Conservation (phyloP, 257 asterid species). For the Ajuga chamaepitys region DNA sequence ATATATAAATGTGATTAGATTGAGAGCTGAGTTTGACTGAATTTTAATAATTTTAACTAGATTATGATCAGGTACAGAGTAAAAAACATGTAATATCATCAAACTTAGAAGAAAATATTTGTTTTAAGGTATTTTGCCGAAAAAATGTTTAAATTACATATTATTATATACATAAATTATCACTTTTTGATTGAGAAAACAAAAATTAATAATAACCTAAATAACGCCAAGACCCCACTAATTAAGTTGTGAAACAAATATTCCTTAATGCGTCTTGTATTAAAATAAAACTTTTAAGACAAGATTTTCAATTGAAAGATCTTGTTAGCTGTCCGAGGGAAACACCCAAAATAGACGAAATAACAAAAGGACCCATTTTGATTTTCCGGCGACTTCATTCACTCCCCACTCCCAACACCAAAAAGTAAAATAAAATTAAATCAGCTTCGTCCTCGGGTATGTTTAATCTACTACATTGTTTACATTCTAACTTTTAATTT, state of each 20-base stretch:
- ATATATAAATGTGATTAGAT: too few species aligned
- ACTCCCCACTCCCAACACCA: neutral
- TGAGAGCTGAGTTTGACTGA: too few species aligned
- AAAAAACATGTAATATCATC: too few species aligned
- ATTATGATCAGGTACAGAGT: too few species aligned
- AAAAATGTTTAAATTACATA: neutral
- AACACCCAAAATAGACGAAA: neutral
- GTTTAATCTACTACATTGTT: neutral
- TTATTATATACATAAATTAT: too few species aligned
- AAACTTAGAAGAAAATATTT: too few species aligned
- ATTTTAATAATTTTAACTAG: too few species aligned
- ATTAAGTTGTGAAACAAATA: neutral
- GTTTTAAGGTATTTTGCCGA: too few species aligned
- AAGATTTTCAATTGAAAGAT: neutral
- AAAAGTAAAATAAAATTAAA: neutral
- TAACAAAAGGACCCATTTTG: neutral
- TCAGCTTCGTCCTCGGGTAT: constrained; percentile 8
- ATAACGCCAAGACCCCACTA: neutral
- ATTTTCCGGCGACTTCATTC: neutral
- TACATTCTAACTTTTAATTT: constrained; percentile 9
- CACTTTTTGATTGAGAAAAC: too few species aligned
- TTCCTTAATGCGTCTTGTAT: neutral
- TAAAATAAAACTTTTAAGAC: neutral
- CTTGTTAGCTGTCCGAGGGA: neutral
- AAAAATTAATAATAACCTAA: neutral